A percentile compares a stretch with the other conserved stretches of the same genome.
These are phyloP conservation scores for Hondaea fermentalgiana DNA, from an alignment of 108 stramenopile species.

Conservation along the genomic window DNA sequence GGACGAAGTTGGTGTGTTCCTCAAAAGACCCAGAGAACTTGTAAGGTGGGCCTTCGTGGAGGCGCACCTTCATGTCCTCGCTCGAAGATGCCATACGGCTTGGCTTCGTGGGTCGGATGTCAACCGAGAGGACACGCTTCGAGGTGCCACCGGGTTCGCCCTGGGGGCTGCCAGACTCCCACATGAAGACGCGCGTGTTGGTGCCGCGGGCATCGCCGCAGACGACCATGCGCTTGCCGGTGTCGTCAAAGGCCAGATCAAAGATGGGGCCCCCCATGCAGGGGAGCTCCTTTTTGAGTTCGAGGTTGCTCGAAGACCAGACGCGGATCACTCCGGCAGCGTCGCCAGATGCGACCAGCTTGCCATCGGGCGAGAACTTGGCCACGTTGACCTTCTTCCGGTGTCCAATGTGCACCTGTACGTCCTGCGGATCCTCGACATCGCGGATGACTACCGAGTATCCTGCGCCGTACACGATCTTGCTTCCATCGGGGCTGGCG, in stretches of 20 bases:
- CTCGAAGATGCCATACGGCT: background rate
- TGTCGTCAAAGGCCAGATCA: background rate
- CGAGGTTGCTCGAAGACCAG: background rate
- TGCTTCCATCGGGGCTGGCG: background rate
- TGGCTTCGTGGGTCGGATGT: background rate
- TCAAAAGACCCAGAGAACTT: background rate
- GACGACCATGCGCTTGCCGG: background rate
- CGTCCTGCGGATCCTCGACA: background rate
- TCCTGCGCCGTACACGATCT: background rate
- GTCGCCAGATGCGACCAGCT: background rate
- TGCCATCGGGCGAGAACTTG: slow-evolving; percentile 1
- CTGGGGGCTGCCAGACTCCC: background rate
- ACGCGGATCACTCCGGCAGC: background rate
- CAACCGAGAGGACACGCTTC: background rate
- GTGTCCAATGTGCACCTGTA: background rate
- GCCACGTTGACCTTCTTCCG: background rate
- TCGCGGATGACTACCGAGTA: background rate
- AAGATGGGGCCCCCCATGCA: background rate
- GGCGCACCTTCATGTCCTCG: background rate
- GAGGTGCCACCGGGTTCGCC: background rate
- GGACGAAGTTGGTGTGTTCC: slow-evolving; percentile 12
- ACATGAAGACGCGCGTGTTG: background rate
- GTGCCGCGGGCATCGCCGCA: background rate
- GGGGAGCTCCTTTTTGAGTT: background rate
- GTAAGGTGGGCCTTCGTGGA: background rate